phyloP scores from a whole-genome alignment of 169 alveolate species.

The Sarcocystis neurona region DNA sequence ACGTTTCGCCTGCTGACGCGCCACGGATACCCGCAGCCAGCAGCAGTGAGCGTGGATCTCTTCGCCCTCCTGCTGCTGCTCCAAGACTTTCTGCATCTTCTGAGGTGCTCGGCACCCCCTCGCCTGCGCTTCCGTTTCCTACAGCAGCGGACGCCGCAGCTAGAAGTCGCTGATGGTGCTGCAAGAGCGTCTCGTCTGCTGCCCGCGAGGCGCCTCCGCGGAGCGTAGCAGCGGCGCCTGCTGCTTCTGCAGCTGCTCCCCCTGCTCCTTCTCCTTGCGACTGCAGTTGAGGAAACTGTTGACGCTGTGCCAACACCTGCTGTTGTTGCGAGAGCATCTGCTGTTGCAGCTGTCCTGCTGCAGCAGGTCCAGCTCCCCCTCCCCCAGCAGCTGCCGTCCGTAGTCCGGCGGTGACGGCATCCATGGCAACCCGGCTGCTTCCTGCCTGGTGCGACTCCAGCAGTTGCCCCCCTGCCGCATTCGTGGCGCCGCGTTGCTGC shows the following conservation, averaged over 20 bases:
- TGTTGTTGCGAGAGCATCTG: conserved; percentile 1
- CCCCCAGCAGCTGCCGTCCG: conserved; percentile 37
- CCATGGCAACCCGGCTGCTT: background rate
- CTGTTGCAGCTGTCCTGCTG: conserved; percentile 39
- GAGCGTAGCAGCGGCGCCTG: conserved; percentile 6
- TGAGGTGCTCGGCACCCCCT: no score
- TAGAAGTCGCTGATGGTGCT: no score
- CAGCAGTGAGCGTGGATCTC: no score
- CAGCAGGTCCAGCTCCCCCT: conserved; percentile 12
- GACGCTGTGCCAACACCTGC: conserved; percentile 27
- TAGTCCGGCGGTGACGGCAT: conserved; percentile 26
- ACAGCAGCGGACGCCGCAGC: no score
- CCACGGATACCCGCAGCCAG: no score
- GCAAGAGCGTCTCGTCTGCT: no score
- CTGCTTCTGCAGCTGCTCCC: conserved; percentile 15
- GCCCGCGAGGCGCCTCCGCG: no score
- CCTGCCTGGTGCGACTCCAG: conserved; percentile 43
- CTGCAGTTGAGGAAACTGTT: conserved; percentile 21
- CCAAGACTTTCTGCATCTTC: no score
- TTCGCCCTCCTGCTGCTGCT: no score
- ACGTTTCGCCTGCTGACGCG: no score
- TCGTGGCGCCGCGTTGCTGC: conserved; percentile 17
- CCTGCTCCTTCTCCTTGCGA: conserved; percentile 44
- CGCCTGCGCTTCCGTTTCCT: no score
- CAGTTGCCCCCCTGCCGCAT: conserved; percentile 17